Conservation (phyloP, 2,329 filamentous ascomycete species). For the Diaporthe vexans region DNA sequence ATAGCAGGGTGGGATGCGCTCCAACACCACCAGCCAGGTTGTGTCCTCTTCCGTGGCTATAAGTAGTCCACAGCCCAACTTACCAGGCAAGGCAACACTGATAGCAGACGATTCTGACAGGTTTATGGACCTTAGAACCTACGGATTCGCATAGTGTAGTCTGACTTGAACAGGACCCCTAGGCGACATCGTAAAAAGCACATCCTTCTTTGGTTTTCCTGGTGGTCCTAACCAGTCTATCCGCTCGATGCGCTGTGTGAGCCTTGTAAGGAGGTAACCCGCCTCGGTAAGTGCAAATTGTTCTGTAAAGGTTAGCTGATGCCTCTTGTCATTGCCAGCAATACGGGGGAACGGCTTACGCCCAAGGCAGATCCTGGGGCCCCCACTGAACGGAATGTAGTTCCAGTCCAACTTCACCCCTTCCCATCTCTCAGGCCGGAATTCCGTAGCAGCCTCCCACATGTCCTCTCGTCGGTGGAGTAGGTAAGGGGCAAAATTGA, state of each 20-base stretch:
- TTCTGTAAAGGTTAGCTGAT: not conserved
- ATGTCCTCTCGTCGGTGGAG: constrained; percentile 44
- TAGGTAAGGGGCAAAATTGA: constrained; percentile 47
- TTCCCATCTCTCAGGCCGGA: constrained; percentile 48
- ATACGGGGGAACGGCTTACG: not conserved
- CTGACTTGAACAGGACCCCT: not conserved
- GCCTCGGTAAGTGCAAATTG: constrained; percentile 16
- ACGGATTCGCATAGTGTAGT: not conserved
- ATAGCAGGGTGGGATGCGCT: too few relatives aligned
- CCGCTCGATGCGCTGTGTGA: not conserved
- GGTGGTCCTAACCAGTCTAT: not conserved
- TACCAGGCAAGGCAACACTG: not conserved
- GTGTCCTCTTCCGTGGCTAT: too few relatives aligned
- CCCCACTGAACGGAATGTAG: constrained; percentile 58
- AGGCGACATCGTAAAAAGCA: not conserved
- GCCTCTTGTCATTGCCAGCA: not conserved
- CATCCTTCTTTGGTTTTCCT: not conserved
- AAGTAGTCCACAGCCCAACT: too few relatives aligned
- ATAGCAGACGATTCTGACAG: not conserved
- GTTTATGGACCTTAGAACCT: not conserved
- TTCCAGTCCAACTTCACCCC: constrained; percentile 52
- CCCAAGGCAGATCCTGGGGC: constrained; percentile 30
- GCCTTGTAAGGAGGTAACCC: not conserved
- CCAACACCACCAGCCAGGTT: too few relatives aligned
- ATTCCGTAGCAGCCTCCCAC: constrained; percentile 43